Evolutionary conservation across 2,329 filamentous ascomycete genomes (phyloP).

Genomic region (Exserohilum rostratum): DNA sequence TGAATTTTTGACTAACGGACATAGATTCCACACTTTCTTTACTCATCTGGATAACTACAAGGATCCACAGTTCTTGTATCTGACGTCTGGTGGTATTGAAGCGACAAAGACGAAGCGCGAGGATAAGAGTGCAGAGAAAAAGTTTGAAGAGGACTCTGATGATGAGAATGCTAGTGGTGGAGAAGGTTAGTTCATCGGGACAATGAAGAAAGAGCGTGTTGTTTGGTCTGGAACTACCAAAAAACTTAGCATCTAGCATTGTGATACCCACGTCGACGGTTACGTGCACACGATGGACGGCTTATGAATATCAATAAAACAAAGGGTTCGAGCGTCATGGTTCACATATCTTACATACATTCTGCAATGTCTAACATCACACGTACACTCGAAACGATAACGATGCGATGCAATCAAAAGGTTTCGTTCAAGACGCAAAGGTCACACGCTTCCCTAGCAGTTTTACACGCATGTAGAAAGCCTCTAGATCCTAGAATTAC

Average conservation of each 20-base stretch:
- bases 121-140: conserved; percentile 34
- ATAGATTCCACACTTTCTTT: conserved; percentile 56
- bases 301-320: no score
- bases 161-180: conserved; percentile 46
- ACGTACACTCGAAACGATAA: neutral
- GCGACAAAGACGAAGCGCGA: conserved; percentile 47
- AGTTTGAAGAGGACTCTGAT: conserved; percentile 44
- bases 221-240: no score
- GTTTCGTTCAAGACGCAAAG: conserved; percentile 11
- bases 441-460: conserved; percentile 13
- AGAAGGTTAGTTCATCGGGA: conserved; percentile 22
- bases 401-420: neutral
- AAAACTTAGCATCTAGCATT: no score
- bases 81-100: conserved; percentile 56
- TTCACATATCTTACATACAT: no score
- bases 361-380: neutral
- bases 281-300: no score
- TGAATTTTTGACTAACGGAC: conserved; percentile 14
- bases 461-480: conserved; percentile 19
- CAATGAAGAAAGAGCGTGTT: no score
- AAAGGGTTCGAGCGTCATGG: no score
- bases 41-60: conserved; percentile 59
- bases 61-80: conserved; percentile 56
- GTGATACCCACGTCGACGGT: no score
- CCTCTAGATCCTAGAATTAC: conserved; percentile 36